Conservation (phyloP, 768 basidiomycete genomes). For the Kwoniella dejecticola region DNA sequence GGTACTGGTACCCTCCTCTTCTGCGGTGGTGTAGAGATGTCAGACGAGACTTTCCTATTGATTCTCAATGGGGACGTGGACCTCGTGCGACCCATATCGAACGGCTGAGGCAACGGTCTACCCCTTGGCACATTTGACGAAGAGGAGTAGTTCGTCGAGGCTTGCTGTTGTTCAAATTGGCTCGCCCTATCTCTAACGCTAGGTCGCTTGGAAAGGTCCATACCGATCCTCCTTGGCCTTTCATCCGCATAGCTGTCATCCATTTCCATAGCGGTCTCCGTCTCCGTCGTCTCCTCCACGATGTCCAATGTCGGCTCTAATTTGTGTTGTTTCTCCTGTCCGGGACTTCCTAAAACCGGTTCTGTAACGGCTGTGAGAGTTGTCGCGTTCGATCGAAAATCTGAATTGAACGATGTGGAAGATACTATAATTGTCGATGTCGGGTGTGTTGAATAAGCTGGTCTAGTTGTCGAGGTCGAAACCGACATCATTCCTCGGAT, state of each 20-base stretch:
- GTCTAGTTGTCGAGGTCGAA: constrained; percentile 14
- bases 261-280: constrained; percentile 1
- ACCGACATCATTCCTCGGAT: neutral
- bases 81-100: constrained; percentile 18
- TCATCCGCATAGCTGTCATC: constrained; percentile 17
- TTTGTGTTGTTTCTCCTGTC: constrained; percentile 14
- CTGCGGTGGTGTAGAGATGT: constrained; percentile 19
- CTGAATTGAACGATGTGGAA: constrained; percentile 27
- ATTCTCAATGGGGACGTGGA: constrained; percentile 42
- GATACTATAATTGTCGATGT: constrained; percentile 42
- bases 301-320: constrained; percentile 35
- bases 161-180: constrained; percentile 25
- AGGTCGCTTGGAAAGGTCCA: constrained; percentile 24
- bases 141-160: neutral
- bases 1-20: constrained; percentile 30
- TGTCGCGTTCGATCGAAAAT: constrained; percentile 22
- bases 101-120: constrained; percentile 17
- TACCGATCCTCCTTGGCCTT: constrained; percentile 16
- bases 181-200: constrained; percentile 44
- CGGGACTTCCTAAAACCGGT: constrained; percentile 34
- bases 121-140: constrained; percentile 23
- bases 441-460: constrained; percentile 18
- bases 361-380: constrained; percentile 38
- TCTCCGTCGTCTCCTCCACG: constrained; percentile 18
- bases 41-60: constrained; percentile 3